phyloP scores from a whole-genome alignment of 257 asterid genomes.

The Pogostemon cablin region DNA sequence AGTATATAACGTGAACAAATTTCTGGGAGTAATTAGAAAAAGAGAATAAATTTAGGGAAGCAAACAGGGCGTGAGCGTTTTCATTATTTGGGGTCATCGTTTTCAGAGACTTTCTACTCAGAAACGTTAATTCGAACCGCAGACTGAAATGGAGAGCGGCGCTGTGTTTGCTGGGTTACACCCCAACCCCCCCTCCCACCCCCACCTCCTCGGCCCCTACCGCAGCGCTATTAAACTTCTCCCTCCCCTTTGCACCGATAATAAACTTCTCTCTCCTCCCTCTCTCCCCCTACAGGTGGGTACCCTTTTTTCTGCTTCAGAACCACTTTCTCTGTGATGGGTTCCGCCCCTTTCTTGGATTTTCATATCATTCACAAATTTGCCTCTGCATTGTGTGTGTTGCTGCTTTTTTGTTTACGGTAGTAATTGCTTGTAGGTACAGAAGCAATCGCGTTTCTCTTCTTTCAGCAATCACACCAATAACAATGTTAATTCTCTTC shows the following conservation, averaged over 20 bases:
- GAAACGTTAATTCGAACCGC: not conserved
- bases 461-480: constrained; percentile 36
- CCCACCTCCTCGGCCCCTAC: constrained; percentile 38
- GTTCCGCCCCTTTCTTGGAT: not conserved
- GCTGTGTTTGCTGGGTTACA: constrained; percentile 46
- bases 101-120: constrained; percentile 7
- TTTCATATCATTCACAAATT: not conserved
- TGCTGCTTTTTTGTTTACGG: constrained; percentile 4
- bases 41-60: no score
- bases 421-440: constrained; percentile 31
- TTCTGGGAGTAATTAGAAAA: no score
- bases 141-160: constrained; percentile 53
- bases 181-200: constrained; percentile 37
- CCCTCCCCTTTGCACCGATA: constrained; percentile 36
- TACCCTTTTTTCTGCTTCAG: constrained; percentile 18
- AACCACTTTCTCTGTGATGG: constrained; percentile 15
- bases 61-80: not conserved
- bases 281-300: constrained; percentile 47
- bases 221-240: constrained; percentile 40
- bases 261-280: constrained; percentile 33
- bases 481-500: constrained; percentile 39
- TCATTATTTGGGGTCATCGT: not conserved
- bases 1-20: no score
- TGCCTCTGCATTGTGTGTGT: not conserved
- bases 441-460: constrained; percentile 46